Evolutionary conservation across 352 stramenopile genomes (phyloP).

Genomic region (Phytophthora constricta): DNA sequence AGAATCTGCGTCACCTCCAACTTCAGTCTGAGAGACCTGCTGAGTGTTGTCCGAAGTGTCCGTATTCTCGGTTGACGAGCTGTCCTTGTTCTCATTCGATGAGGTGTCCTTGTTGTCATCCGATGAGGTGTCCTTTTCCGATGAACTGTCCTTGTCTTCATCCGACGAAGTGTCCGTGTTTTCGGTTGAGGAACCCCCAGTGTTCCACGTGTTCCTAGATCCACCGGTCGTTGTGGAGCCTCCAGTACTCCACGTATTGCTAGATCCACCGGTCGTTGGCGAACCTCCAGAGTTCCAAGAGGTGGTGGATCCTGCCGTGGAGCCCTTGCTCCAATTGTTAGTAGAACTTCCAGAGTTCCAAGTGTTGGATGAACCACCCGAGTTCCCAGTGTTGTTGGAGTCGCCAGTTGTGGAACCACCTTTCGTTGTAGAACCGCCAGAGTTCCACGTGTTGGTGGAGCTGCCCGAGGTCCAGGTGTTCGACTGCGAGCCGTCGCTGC

Average conservation of each 20-base stretch:
- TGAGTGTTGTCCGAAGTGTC: background rate
- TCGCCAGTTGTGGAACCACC: too few relatives aligned
- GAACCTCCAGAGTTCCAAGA: too few relatives aligned
- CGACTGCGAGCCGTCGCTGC: too few relatives aligned
- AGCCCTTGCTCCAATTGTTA: background rate
- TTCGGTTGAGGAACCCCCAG: background rate
- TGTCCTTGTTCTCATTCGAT: constrained; percentile 12
- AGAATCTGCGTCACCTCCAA: background rate
- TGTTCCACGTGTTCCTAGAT: background rate
- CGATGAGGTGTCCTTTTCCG: background rate
- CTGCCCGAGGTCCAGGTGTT: background rate
- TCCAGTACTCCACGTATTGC: background rate
- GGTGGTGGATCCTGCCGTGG: too few relatives aligned
- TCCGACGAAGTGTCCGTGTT: too few relatives aligned
- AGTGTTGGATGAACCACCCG: background rate
- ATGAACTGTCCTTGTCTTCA: background rate
- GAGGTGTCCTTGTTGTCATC: background rate
- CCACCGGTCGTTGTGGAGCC: background rate
- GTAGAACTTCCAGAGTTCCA: background rate
- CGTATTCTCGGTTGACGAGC: constrained; percentile 8
- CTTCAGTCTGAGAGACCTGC: background rate
- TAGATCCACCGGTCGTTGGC: background rate
- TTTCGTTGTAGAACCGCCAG: too few relatives aligned
- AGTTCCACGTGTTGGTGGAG: constrained; percentile 1
- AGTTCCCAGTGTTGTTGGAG: background rate